A percentile compares a stretch with the other conserved stretches of the same genome.
phyloP scores from a whole-genome alignment of 108 stramenopile genomes.

The Pseudonitzschia delicatissima region DNA sequence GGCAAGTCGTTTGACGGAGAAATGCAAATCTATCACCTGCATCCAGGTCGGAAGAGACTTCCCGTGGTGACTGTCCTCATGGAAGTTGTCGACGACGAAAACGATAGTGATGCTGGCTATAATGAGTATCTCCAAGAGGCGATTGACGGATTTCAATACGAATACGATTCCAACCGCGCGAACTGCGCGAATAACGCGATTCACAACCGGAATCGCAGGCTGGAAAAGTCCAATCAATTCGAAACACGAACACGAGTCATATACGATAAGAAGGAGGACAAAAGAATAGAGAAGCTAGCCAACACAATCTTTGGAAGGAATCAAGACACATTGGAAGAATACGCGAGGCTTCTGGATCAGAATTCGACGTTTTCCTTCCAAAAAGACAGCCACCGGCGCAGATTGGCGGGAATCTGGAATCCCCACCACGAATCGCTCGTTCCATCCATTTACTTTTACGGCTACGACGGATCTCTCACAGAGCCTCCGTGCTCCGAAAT shows the following conservation, averaged over 20 bases:
- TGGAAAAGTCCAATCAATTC: not conserved
- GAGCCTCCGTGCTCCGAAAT: slow-evolving; percentile 82
- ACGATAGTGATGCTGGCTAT: slow-evolving; percentile 19
- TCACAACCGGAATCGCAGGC: not conserved
- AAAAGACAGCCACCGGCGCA: slow-evolving; percentile 21
- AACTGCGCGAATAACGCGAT: slow-evolving; percentile 21
- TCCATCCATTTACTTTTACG: slow-evolving; percentile 64
- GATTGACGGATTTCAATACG: slow-evolving; percentile 52
- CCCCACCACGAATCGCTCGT: slow-evolving; percentile 61
- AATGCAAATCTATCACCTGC: slow-evolving; percentile 73
- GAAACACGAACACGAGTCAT: not conserved
- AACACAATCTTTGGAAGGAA: not conserved
- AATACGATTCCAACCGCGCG: slow-evolving; percentile 44
- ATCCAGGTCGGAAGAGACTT: slow-evolving; percentile 35
- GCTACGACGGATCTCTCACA: slow-evolving; percentile 77
- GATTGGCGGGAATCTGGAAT: slow-evolving; percentile 39
- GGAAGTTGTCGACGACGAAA: slow-evolving; percentile 6
- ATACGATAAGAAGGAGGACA: not conserved
- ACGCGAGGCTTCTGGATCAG: not conserved
- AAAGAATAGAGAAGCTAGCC: not conserved
- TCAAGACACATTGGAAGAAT: not conserved
- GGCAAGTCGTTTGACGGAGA: slow-evolving; percentile 73
- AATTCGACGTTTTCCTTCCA: not conserved
- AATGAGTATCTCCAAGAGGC: slow-evolving; percentile 40
- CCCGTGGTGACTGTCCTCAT: slow-evolving; percentile 41